Percentiles rank a stretch among this genome's conserved stretches.
These are phyloP conservation scores for maize (Zea mays) DNA, from an alignment of 176 grass and related monocot species.

Conservation along the genomic window Zm-B73-REFERENCE-NAM-5.0 NC_050096.1:280384001-280384500, in stretches of 20 bases:
- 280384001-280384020: constrained; percentile 89
- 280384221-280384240: constrained; percentile 73
- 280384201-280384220: constrained; percentile 68
- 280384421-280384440: constrained; percentile 82
- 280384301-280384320: constrained; percentile 91
- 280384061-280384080: constrained; percentile 99
- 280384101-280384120: constrained; percentile 92
- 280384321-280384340: constrained; percentile 93
- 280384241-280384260: constrained; percentile 74
- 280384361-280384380: constrained; percentile 79
- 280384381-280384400: constrained; percentile 64
- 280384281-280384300: constrained; percentile 69
- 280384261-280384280: constrained; percentile 82
- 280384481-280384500: constrained; percentile 70
- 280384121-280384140: constrained; percentile 89
- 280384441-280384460: constrained; percentile 71
- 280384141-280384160: constrained; percentile 83
- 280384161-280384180: constrained; percentile 88
- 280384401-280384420: constrained; percentile 69
- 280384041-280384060: constrained; percentile 85
- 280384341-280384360: constrained; percentile 81
- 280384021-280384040: constrained; percentile 70
- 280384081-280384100: constrained; percentile 81
- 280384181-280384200: constrained; percentile 82
- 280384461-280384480: constrained; percentile 88